Evolutionary conservation across 2,329 filamentous ascomycete genomes (phyloP).

Genomic region (Botrytis tulipae): DNA sequence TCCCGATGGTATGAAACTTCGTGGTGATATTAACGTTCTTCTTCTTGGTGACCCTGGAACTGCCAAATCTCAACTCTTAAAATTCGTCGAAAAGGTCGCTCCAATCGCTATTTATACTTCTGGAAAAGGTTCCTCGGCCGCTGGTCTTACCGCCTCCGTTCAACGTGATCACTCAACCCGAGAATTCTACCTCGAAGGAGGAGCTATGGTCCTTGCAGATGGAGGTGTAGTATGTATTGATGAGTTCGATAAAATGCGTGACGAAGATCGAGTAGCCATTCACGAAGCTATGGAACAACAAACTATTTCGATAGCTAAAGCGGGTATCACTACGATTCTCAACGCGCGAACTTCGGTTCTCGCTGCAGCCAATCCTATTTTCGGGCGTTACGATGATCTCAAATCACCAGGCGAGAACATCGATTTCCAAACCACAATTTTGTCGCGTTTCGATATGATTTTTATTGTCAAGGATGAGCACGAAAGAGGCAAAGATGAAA

Average conservation of each 20-base stretch:
- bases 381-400: constrained; percentile 96
- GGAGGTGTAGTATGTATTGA: constrained; percentile 98
- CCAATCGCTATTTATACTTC: constrained; percentile 99
- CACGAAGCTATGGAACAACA: constrained; percentile 99
- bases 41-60: constrained; percentile 97
- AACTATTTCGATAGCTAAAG: constrained; percentile 98
- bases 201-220: constrained; percentile 97
- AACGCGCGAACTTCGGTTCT: constrained; percentile 94
- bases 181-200: constrained; percentile 97
- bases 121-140: constrained; percentile 94
- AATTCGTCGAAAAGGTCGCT: constrained; percentile 94
- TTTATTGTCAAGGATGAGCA: constrained; percentile 98
- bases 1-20: constrained; percentile 93
- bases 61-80: constrained; percentile 93
- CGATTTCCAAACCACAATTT: constrained; percentile 96
- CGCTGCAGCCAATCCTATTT: constrained; percentile 94
- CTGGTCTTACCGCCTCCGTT: constrained; percentile 94
- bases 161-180: constrained; percentile 88
- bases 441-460: constrained; percentile 99
- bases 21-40: constrained; percentile 97
- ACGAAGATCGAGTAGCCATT: constrained; percentile 95
- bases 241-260: constrained; percentile 99
- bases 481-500: constrained; percentile 83
- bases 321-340: constrained; percentile 95
- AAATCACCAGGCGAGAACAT: constrained; percentile 98